phyloP scores from a whole-genome alignment of 352 stramenopile species.

The Aphanomyces stellatus region DNA sequence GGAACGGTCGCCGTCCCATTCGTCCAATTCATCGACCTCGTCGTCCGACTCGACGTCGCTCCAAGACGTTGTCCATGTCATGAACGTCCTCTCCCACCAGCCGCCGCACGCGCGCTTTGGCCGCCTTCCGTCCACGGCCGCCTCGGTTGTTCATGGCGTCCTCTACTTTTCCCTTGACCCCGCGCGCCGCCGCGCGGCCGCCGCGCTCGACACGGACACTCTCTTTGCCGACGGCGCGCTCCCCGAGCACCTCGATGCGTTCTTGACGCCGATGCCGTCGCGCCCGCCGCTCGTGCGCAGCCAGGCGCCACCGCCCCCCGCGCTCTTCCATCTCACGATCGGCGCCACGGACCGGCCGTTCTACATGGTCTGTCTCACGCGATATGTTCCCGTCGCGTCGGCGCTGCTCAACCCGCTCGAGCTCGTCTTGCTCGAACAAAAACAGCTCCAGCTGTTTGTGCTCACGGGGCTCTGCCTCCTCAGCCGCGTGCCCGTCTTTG shows the following conservation, averaged over 20 bases:
- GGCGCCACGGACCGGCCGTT: constrained; percentile 74
- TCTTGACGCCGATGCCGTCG: constrained; percentile 50
- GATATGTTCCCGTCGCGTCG: constrained; percentile 59
- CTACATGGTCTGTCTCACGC: constrained; percentile 69
- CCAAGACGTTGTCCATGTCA: constrained; percentile 81
- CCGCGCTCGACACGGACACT: constrained; percentile 45
- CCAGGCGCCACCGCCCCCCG: constrained; percentile 45
- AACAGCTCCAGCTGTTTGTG: constrained; percentile 72
- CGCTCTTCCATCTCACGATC: constrained; percentile 78
- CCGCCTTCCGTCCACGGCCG: not conserved
- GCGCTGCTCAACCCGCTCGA: constrained; percentile 63
- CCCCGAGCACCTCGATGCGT: constrained; percentile 74
- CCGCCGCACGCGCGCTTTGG: constrained; percentile 20
- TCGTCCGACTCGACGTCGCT: constrained; percentile 75
- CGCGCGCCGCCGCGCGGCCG: not conserved
- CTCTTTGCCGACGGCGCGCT: constrained; percentile 71
- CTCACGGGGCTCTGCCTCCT: constrained; percentile 71
- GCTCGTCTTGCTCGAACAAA: constrained; percentile 68
- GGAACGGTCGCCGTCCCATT: too few relatives aligned
- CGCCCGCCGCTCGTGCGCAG: constrained; percentile 31
- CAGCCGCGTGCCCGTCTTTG: constrained; percentile 68
- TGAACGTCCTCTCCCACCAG: constrained; percentile 76
- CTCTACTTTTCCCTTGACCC: not conserved
- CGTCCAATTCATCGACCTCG: constrained; percentile 39
- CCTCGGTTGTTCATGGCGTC: not conserved